Evolutionary conservation across 2,329 filamentous ascomycete species (phyloP), one percentile per base, ranked within the genome.

Genomic region (Dactylella cylindrospora): DNA sequence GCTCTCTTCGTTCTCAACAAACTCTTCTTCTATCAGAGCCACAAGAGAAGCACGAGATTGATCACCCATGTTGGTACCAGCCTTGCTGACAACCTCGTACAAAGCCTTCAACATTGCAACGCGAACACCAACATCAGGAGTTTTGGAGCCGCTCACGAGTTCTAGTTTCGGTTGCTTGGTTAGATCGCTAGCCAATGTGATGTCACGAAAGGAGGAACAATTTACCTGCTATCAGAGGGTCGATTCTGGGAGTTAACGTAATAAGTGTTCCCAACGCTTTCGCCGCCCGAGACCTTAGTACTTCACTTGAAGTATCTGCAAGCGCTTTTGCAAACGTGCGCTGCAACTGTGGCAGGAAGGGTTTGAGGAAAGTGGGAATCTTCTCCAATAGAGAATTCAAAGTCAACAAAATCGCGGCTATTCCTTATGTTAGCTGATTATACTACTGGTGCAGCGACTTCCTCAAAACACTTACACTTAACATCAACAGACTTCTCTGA

Each of bases 31-130:
- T 70, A 98, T 96, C 41, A 98, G 78, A 35, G 82, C 81, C 41
- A 98, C 77, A 20, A 98, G 89, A n/a, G 90, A 84, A 61, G 84
- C 81, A 51, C 90, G 84, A 40, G 91, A 96, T 17, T 84, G 77
- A 69, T 97, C 93, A 68, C 88, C 90, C 93, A 98, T 98, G 74
- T 91, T 96, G 55, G 80, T 79, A 50, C 93, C 93, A 13, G 90
- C 91, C 74, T 95, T 95, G 77, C 88, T 91, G 62, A 98, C 85
- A 23, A 98, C 93, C 71, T 97, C 91, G 71, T 94, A 96, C 38
- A 98, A 76, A 2, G 93, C 93, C 77, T 94, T 95, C 69, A 98
- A 80, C 93, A 98, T 98, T 22, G 93, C 93, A 67, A 86, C 93
- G 74, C 83, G 88, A 66, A 98, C 93, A 38, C 91, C 91, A 4